Conservation (phyloP, 2,329 filamentous ascomycete genomes). For the Moelleriella libera region DNA sequence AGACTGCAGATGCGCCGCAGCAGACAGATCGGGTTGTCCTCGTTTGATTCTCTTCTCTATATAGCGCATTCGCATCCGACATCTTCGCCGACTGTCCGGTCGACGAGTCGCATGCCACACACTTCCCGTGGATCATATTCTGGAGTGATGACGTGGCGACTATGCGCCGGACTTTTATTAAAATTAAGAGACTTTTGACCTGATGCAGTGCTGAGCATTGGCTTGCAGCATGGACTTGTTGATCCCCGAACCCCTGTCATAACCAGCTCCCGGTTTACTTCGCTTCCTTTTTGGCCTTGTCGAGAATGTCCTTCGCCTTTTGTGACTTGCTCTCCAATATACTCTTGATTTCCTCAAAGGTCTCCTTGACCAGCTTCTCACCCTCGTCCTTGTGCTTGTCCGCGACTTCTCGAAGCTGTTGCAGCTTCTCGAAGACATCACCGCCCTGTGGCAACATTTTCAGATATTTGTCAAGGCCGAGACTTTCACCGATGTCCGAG, state of each 20-base stretch:
- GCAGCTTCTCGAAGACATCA: conserved; percentile 51
- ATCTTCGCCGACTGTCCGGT: too few relatives aligned
- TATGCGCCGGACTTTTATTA: too few relatives aligned
- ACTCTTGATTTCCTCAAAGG: conserved; percentile 50
- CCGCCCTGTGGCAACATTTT: conserved; percentile 49
- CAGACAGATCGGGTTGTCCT: too few relatives aligned
- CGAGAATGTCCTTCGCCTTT: conserved; percentile 42
- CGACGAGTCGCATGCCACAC: too few relatives aligned
- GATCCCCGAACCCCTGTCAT: not conserved
- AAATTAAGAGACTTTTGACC: not conserved
- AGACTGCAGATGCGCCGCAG: too few relatives aligned
- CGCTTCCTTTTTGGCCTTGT: conserved; percentile 36
- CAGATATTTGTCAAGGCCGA: conserved; percentile 47
- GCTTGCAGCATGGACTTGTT: not conserved
- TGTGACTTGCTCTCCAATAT: conserved; percentile 46
- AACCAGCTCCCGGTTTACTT: conserved; percentile 14
- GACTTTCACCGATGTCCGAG: conserved; percentile 10
- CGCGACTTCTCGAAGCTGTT: conserved; percentile 49
- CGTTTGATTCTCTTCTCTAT: too few relatives aligned
- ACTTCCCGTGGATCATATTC: too few relatives aligned
- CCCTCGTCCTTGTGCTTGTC: conserved; percentile 57
- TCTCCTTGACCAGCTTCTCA: conserved; percentile 54
- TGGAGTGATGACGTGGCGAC: too few relatives aligned
- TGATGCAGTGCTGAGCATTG: not conserved
- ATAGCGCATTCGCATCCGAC: too few relatives aligned